phyloP scores from a whole-genome alignment of 2,329 filamentous ascomycete species.

The Cercospora sp. region DNA sequence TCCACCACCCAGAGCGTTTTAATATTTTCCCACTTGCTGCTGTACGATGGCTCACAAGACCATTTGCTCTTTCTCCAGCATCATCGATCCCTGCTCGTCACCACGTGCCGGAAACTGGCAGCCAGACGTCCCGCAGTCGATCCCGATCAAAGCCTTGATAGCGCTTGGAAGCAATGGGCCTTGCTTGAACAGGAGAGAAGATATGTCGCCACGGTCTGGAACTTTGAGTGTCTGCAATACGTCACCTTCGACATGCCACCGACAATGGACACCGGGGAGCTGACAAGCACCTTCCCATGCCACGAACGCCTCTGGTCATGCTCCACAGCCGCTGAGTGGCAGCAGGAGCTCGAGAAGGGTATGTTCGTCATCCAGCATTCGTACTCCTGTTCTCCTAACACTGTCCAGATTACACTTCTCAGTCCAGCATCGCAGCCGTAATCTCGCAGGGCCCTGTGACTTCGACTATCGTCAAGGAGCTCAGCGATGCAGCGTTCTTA shows the following conservation, averaged over 20 bases:
- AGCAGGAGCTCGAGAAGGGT: slow-evolving; percentile 3
- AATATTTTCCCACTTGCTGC: slow-evolving; percentile 9
- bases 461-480: slow-evolving; percentile 1
- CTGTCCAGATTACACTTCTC: neutral
- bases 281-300: slow-evolving; percentile 4
- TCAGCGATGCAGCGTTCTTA: slow-evolving; percentile 10
- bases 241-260: slow-evolving; percentile 17
- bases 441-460: slow-evolving; percentile 8
- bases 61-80: slow-evolving; percentile 9
- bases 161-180: slow-evolving; percentile 10
- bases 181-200: slow-evolving; percentile 12
- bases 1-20: slow-evolving; percentile 6
- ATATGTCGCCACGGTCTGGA: slow-evolving; percentile 9
- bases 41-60: slow-evolving; percentile 8
- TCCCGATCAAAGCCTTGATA: neutral
- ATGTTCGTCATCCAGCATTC: neutral
- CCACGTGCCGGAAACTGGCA: slow-evolving; percentile 7
- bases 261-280: slow-evolving; percentile 11
- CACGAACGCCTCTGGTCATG: slow-evolving; percentile 11
- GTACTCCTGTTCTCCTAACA: neutral
- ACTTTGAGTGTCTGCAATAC: slow-evolving; percentile 14
- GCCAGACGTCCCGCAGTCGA: neutral
- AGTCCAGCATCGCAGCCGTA: slow-evolving; percentile 9
- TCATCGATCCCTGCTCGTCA: slow-evolving; percentile 7
- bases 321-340: slow-evolving; percentile 8